These are phyloP conservation scores for Globisporangium viniferum DNA, from an alignment of 352 stramenopile species.

Conservation along the genomic window DNA sequence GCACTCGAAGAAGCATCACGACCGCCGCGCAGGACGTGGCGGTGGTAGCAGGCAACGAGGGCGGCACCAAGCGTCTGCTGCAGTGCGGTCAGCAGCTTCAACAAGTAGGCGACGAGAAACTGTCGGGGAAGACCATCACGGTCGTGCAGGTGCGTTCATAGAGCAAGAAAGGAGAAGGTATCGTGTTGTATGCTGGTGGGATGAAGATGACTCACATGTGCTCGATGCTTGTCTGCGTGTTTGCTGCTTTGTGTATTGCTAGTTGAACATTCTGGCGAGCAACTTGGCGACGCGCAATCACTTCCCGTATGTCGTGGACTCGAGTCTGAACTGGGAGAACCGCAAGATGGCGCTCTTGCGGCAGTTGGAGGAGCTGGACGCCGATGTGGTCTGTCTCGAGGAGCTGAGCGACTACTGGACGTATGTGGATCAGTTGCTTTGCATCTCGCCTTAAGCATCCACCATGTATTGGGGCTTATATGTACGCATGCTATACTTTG, in stretches of 20 bases:
- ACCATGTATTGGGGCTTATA: neutral
- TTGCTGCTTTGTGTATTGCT: neutral
- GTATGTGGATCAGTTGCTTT: slow-evolving; percentile 29
- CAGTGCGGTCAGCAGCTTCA: slow-evolving; percentile 49
- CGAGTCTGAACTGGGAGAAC: slow-evolving; percentile 80
- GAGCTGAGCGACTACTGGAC: slow-evolving; percentile 89
- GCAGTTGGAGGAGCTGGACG: slow-evolving; percentile 72
- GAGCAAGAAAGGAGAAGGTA: neutral
- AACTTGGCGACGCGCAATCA: slow-evolving; percentile 83
- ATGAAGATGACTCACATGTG: neutral
- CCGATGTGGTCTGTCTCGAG: slow-evolving; percentile 82
- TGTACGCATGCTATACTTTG: neutral
- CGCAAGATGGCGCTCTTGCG: slow-evolving; percentile 73
- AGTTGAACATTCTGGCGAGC: slow-evolving; percentile 85
- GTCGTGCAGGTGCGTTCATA: slow-evolving; percentile 52
- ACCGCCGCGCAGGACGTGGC: neutral
- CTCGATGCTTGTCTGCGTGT: neutral
- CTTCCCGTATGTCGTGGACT: slow-evolving; percentile 84
- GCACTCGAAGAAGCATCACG: slow-evolving; percentile 15
- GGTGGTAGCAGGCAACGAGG: neutral
- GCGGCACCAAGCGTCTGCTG: slow-evolving; percentile 28
- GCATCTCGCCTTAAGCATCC: neutral
- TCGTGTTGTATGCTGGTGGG: neutral
- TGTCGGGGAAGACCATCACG: slow-evolving; percentile 68
- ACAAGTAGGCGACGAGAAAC: slow-evolving; percentile 20